Base-by-base conservation (phyloP, 768 basidiomycete species). In the Naganishia onofrii region DNA sequence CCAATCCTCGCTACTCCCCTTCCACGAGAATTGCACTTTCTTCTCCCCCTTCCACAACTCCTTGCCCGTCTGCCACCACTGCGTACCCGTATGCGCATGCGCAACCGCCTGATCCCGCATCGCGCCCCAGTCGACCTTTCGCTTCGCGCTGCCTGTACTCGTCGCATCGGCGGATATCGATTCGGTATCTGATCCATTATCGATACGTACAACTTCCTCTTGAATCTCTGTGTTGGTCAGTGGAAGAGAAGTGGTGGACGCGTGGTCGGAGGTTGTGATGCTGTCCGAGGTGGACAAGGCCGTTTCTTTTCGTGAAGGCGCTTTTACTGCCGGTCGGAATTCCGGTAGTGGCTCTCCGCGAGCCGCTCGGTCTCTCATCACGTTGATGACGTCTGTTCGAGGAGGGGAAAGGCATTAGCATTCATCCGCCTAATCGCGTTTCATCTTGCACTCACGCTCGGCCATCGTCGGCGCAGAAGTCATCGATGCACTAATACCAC, bases 381-480 rank as follows among this genome's bases (percentile, higher is more conserved):
- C 60, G 42, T 63, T 44, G 38, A 63, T 63, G 23, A 63, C 60
- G 38, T 63, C 60, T 63, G 23, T 42, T 19, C 38, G 32, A 19
- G 38, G 34, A 46, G 2, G 2, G 12, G 21, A 3, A 51, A 21
- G 8, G 48, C n/a, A 26, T 51, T n/a, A 51, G 48, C 13, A 26
- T 23, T 12, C n/a, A 13, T n/a, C 7, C 13, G n/a, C n/a, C 21
- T 21, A 26, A 12, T 23, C 19, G 12, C 19, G 21, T n/a, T 26
- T 51, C n/a, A 13, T 51, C 44, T 58, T 13, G 7, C 17, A 57
- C 68, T 46, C 46, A 69, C 68, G 56, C 36, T 69, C 68, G 19
- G 68, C 57, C 44, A 57, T 60, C 19, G 68, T 69, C 23, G 68
- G 68, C 21, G 68, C 68, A 34, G 36, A 32, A 9, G 55, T 57